Base-by-base conservation (phyloP, 139 green algal genomes). In the Closterium sp. region DNA sequence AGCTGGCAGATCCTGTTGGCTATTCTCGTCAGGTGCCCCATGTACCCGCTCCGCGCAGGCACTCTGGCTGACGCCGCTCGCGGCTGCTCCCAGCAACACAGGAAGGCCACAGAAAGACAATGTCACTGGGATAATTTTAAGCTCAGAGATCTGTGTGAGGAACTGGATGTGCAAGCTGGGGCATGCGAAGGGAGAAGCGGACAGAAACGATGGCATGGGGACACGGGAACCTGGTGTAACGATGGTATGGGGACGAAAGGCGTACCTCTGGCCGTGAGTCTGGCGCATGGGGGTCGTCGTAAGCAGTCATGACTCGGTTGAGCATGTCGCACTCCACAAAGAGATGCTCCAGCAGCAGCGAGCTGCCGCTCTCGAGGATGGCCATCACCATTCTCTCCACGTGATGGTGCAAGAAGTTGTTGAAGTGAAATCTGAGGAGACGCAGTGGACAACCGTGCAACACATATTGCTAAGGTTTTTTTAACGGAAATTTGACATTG, bases 381-480 rank as follows among this genome's bases (percentile, higher is more conserved):
- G 55, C 66, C 10, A n/a, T 38, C 0, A 95, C 87, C 6, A 95
- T 95, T 30, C n/a, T 87, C 90, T 95, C 93, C 32, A 95, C 93
- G 30, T 95, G 85, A 34, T 95, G 93, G 30, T 95, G 93, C 32
- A 95, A 84, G 16, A 95, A 87, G 87, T 95, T 95, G 86, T 95
- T 95, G 93, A 95, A 95, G 23, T 94, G 93, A 88, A 92, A 95
- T 34, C 91, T 93, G 91, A 28, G 16, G 16, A 76, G 23, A 76
- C 0, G 55, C 4, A 76, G 12, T 66, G 38, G 38, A 10, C 38
- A 66, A 84, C 31, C 86, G 84, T 16, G n/a, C 32, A 1, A 76
- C 16, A 87, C 33, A 87, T 38, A 34, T 87, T 9, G 84, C 33
- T 85, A n/a, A 30, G 76, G 28, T 85, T 85, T 28, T 85, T 85